These are phyloP conservation scores for Cyberlindnera lachancei DNA, from an alignment of 805 yeast species.

Conservation along the genomic window DNA sequence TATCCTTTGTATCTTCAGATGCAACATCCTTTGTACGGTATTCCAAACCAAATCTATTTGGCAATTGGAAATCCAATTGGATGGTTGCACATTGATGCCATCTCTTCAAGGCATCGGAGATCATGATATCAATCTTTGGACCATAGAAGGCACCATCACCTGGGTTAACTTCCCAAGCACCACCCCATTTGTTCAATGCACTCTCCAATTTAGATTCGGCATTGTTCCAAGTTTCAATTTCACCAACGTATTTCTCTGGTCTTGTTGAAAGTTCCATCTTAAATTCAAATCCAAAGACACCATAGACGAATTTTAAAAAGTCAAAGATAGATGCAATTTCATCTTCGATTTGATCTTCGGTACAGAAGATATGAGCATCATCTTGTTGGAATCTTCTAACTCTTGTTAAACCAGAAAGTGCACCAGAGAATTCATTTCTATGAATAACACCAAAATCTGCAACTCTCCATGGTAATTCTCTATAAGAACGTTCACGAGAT, in stretches of 20 bases:
- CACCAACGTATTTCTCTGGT: constrained; percentile 96
- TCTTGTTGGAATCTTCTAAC: constrained; percentile 99
- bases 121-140: constrained; percentile 94
- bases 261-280: constrained; percentile 96
- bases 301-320: constrained; percentile 78
- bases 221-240: constrained; percentile 83
- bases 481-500: constrained; percentile 87
- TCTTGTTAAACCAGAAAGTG: constrained; percentile 89
- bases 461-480: constrained; percentile 98
- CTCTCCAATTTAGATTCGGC: constrained; percentile 83
- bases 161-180: constrained; percentile 88
- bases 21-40: constrained; percentile 62
- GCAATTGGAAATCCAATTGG: constrained; percentile 98
- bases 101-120: constrained; percentile 89
- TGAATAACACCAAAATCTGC: constrained; percentile 97
- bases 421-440: constrained; percentile 95
- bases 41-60: constrained; percentile 85
- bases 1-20: constrained; percentile 39
- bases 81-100: constrained; percentile 99
- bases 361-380: constrained; percentile 97
- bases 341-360: constrained; percentile 77
- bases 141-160: constrained; percentile 98
- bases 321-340: constrained; percentile 84
- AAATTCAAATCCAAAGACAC: constrained; percentile 89
- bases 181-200: constrained; percentile 81